phyloP scores from a whole-genome alignment of 2,329 filamentous ascomycete species.

The Ophiostoma sp. region DNA sequence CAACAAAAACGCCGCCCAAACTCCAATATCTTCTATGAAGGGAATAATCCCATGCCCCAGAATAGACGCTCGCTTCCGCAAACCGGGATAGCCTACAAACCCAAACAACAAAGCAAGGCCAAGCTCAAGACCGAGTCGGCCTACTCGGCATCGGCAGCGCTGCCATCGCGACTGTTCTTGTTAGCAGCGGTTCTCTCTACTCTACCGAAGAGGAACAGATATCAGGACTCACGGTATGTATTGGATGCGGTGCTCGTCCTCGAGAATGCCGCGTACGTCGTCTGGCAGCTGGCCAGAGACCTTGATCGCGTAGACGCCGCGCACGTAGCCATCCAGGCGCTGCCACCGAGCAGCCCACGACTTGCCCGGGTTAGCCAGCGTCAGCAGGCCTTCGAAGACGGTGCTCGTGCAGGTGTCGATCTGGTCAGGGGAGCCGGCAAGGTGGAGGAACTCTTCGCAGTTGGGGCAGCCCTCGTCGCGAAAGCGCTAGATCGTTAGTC shows the following conservation, averaged over 20 bases:
- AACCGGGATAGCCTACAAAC: not conserved
- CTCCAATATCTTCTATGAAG: constrained; percentile 9
- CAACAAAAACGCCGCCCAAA: constrained; percentile 15
- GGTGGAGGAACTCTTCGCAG: constrained; percentile 86
- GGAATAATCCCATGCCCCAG: not conserved
- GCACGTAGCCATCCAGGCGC: constrained; percentile 79
- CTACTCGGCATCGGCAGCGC: constrained; percentile 45
- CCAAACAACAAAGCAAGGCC: not conserved
- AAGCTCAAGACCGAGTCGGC: not conserved
- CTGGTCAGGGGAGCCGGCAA: constrained; percentile 69
- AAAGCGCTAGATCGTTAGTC: constrained; percentile 60
- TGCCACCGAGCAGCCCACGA: constrained; percentile 99
- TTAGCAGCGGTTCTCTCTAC: constrained; percentile 6
- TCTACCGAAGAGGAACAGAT: not conserved
- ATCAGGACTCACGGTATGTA: constrained; percentile 57
- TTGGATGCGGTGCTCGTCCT: constrained; percentile 58
- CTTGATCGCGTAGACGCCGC: constrained; percentile 89
- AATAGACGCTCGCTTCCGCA: constrained; percentile 17
- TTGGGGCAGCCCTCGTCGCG: constrained; percentile 85
- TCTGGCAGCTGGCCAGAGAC: constrained; percentile 75
- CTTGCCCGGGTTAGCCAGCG: constrained; percentile 70
- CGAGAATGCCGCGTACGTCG: constrained; percentile 55
- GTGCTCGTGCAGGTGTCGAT: constrained; percentile 92
- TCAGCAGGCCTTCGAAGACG: constrained; percentile 89
- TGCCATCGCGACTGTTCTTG: constrained; percentile 48